Percentiles rank a stretch among this genome's conserved stretches.
These are phyloP conservation scores for Cordyceps fumosorosea DNA, from an alignment of 2,329 filamentous ascomycete genomes.

Conservation along the genomic window DNA sequence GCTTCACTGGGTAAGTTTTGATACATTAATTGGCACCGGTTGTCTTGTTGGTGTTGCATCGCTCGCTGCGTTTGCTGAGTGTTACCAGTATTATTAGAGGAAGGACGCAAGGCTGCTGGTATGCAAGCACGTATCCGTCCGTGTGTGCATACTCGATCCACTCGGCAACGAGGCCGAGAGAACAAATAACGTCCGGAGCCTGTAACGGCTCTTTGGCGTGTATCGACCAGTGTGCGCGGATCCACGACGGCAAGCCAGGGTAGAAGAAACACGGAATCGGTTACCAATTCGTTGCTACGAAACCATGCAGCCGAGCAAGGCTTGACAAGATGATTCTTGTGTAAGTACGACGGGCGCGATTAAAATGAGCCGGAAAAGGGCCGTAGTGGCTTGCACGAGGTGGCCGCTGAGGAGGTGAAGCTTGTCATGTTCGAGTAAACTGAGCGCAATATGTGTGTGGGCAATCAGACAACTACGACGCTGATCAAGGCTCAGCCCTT, in stretches of 20 bases:
- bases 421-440: background rate
- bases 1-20: background rate
- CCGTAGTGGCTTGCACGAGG: background rate
- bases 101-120: background rate
- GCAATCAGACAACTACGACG: background rate
- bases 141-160: background rate
- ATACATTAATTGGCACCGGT: background rate
- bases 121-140: background rate
- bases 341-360: background rate
- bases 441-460: background rate
- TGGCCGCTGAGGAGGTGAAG: background rate
- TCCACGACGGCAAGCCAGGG: background rate
- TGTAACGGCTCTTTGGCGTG: background rate
- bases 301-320: background rate
- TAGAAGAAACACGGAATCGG: background rate
- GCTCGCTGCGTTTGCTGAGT: background rate
- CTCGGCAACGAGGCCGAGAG: constrained; percentile 8
- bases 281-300: background rate
- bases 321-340: background rate
- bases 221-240: background rate
- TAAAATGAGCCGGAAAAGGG: constrained; percentile 1
- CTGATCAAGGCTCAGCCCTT: background rate
- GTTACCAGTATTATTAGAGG: background rate
- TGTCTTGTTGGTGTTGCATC: background rate
- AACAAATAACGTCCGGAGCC: background rate